Evolutionary conservation across 2,329 filamentous ascomycete genomes (phyloP), one percentile per base, ranked within the genome.

Genomic region (Pezicula radicicola): DNA sequence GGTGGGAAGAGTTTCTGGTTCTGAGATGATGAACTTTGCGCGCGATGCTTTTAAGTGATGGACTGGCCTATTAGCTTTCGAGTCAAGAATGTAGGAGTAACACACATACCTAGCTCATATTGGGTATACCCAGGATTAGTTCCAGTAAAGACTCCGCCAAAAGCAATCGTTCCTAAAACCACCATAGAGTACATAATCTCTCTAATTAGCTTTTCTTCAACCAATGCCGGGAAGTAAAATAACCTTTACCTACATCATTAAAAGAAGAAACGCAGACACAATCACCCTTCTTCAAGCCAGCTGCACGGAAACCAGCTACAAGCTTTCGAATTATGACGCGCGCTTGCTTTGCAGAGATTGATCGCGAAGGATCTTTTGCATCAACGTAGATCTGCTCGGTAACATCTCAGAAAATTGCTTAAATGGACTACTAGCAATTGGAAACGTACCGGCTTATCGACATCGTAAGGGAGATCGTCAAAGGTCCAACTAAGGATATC

Each of bases 221-320:
- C n/a, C 6, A 30, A 47, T 52, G 8, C 12, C 9, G 6, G 12
- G 37, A 15, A 10, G 12, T 48, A 15, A 15, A 16, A 8, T 15
- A 47, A 12, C 10, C 18, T 16, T 25, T 39, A 42, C 55, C 41
- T 52, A 66, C 62, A 54, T 66, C 60, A 51, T 66, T 66, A 49
- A 63, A 65, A 12, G 60, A 63, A 46, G 60, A 49, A 33, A 66
- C 48, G 37, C 63, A 66, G 8, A 65, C 60, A 46, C 63, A 66
- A 50, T 66, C 64, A 27, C 60, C 61, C 28, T 57, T 57, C 40
- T 60, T 52, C 16, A 66, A 47, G 0, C 62, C 63, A 19, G 57
- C 53, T 5, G 59, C 55, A 39, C 62, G 60, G 27, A 67, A 50
- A 4, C 63, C 62, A 28, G 63, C 58, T 3, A 62, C 55, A 12